Evolutionary conservation across 768 basidiomycete genomes (phyloP), one percentile per base, ranked within the genome.

Genomic region (Daedalea quercina): DNA sequence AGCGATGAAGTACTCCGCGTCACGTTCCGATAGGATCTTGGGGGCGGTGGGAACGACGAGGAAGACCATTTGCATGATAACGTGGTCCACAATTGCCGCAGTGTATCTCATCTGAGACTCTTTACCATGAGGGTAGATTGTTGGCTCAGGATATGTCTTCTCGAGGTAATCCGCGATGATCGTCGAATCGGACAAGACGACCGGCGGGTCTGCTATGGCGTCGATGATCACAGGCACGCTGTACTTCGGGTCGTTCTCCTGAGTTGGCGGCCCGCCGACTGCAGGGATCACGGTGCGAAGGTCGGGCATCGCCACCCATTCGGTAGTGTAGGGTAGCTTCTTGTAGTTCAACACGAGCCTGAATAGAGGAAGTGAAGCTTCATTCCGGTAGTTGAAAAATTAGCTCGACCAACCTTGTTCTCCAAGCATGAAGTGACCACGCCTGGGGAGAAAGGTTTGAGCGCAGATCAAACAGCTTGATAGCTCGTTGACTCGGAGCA

Each of bases 151-250:
- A 37, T 59, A 65, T 20, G 50, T 56, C 9, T 54, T 56, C 33
- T 66, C 60, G 19, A 64, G 60, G 50, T 67, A 69, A 46, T 56
- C 49, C 1, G 59, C 63, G 50, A 70, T 70, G 1, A 47, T 50
- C 1, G 40, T 44, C 13, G 65, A 67, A 19, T 70, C 65, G n/a
- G 60, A 43, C 4, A 65, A 28, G 6, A 52, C 49, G 4, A 53
- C 24, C 1, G 62, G 59, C 17, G 46, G 46, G 13, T 33, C 46
- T 4, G 28, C 25, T 4, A 42, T 23, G 6, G 25, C 46, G 53
- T 68, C 68, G 44, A 63, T 46, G 54, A 70, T 66, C 49, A 57
- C 57, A 11, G 62, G 64, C 26, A 65, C 53, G 19, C 59, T 65
- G 56, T 64, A 66, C 20, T 52, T 46, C 2, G 60, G 60, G 1